A percentile compares a stretch with the other conserved stretches of the same genome.
Evolutionary conservation across 1,284 basidiomycete species (phyloP).

Genomic region (Afroboletus lepidellus): DNA sequence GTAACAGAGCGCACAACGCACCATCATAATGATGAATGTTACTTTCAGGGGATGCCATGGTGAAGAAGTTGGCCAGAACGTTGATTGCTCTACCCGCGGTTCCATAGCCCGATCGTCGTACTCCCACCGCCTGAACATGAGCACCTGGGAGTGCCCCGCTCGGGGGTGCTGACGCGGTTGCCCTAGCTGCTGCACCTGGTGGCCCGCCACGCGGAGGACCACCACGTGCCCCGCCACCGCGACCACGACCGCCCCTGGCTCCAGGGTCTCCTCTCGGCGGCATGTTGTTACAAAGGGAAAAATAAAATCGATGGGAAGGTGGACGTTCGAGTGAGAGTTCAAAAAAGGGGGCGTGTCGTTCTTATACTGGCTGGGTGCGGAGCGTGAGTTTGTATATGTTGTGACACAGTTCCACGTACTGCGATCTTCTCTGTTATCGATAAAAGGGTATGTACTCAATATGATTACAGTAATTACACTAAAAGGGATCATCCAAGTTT

Average conservation of each 20-base stretch:
- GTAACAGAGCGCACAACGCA: conserved; percentile 37
- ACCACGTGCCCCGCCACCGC: conserved; percentile 27
- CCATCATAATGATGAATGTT: conserved; percentile 77
- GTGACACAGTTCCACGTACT: conserved; percentile 8
- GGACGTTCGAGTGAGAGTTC: conserved; percentile 21
- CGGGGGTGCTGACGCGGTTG: conserved; percentile 32
- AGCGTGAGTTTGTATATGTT: conserved; percentile 34
- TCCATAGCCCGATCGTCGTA: conserved; percentile 63
- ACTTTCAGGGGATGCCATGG: conserved; percentile 53
- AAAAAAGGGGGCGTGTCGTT: conserved; percentile 4
- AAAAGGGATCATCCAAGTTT: conserved; percentile 15
- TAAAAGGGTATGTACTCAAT: conserved; percentile 3
- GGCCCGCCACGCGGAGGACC: conserved; percentile 29
- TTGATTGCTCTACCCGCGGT: conserved; percentile 48
- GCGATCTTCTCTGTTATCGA: conserved; percentile 25
- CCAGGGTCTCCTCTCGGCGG: conserved; percentile 28
- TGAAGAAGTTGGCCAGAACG: conserved; percentile 68
- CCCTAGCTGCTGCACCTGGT: conserved; percentile 34
- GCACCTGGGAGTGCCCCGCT: conserved; percentile 34
- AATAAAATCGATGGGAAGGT: conserved; percentile 11
- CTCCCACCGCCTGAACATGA: conserved; percentile 60
- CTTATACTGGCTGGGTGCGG: conserved; percentile 21
- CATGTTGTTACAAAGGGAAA: conserved; percentile 17
- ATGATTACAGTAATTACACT: neutral
- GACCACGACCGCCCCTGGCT: conserved; percentile 21